These are phyloP conservation scores for Thielaviopsis ethacetica DNA, from an alignment of 2,329 filamentous ascomycete species.

Conservation along the genomic window DNA sequence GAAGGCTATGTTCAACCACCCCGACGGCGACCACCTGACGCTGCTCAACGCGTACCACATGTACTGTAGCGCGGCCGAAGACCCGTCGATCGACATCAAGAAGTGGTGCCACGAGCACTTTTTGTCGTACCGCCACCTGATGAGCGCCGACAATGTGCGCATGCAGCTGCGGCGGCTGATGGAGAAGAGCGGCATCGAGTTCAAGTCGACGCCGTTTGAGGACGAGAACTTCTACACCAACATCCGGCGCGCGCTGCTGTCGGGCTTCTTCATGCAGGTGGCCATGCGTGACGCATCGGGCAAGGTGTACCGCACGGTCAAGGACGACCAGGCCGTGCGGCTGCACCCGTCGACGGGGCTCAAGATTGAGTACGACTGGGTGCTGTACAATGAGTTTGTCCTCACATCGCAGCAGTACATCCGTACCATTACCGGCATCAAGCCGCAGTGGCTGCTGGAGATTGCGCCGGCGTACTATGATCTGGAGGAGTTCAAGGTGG, in stretches of 20 bases:
- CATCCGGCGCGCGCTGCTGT: conserved; percentile 78
- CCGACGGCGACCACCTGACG: conserved; percentile 87
- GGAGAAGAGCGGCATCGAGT: conserved; percentile 76
- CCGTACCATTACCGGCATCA: conserved; percentile 77
- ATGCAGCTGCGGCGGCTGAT: conserved; percentile 87
- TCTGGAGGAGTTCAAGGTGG: conserved; percentile 63
- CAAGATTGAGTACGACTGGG: conserved; percentile 81
- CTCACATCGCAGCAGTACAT: conserved; percentile 98
- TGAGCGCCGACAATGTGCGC: conserved; percentile 88
- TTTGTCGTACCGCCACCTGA: conserved; percentile 71
- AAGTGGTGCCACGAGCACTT: conserved; percentile 98
- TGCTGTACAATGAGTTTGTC: conserved; percentile 96
- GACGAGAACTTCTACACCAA: conserved; percentile 98
- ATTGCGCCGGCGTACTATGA: conserved; percentile 92
- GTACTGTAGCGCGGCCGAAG: conserved; percentile 56
- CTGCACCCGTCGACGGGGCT: conserved; percentile 89
- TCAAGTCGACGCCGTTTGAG: conserved; percentile 77
- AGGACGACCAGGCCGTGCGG: conserved; percentile 87
- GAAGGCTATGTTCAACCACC: conserved; percentile 85
- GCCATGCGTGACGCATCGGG: conserved; percentile 80
- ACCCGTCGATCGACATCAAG: conserved; percentile 51
- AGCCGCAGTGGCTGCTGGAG: conserved; percentile 89
- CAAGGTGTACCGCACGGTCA: conserved; percentile 89
- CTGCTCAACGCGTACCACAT: conserved; percentile 97
- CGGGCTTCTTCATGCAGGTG: conserved; percentile 99